Conservation (phyloP, 768 basidiomycete species). For the Calocera cornea region DNA sequence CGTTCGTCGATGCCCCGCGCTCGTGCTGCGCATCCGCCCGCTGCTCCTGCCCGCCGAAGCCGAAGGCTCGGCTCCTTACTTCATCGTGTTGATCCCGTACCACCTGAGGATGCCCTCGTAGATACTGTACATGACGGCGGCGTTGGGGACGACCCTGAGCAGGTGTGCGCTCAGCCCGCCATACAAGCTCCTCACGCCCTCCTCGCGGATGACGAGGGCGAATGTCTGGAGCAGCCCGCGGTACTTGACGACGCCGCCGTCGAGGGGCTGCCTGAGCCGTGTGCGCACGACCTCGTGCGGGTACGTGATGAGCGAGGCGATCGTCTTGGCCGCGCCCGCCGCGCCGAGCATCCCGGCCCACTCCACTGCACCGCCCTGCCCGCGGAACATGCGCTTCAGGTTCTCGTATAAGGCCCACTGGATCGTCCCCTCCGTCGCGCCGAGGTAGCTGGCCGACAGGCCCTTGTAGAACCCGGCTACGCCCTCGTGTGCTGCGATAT, state of each 20-base stretch:
- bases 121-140: conserved; percentile 91
- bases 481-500: conserved; percentile 72
- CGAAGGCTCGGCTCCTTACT: neutral
- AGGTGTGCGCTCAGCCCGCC: conserved; percentile 89
- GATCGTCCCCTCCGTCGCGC: conserved; percentile 90
- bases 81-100: conserved; percentile 15
- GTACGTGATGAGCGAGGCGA: conserved; percentile 91
- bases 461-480: conserved; percentile 87
- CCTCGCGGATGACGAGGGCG: conserved; percentile 72
- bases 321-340: conserved; percentile 83
- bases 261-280: conserved; percentile 74
- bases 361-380: conserved; percentile 42
- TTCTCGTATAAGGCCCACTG: conserved; percentile 97
- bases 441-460: conserved; percentile 84
- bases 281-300: conserved; percentile 96
- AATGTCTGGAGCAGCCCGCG: conserved; percentile 75
- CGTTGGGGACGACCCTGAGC: conserved; percentile 94
- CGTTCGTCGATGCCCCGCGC: too few species aligned
- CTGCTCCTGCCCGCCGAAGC: neutral
- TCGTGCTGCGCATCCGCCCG: neutral
- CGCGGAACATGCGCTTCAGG: conserved; percentile 58
- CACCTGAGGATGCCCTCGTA: conserved; percentile 74
- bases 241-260: conserved; percentile 70
- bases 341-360: conserved; percentile 79
- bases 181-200: conserved; percentile 75